These are phyloP conservation scores for Eremomyces bilateralis DNA, from an alignment of 495 filamentous ascomycete genomes.

Conservation along the genomic window DNA sequence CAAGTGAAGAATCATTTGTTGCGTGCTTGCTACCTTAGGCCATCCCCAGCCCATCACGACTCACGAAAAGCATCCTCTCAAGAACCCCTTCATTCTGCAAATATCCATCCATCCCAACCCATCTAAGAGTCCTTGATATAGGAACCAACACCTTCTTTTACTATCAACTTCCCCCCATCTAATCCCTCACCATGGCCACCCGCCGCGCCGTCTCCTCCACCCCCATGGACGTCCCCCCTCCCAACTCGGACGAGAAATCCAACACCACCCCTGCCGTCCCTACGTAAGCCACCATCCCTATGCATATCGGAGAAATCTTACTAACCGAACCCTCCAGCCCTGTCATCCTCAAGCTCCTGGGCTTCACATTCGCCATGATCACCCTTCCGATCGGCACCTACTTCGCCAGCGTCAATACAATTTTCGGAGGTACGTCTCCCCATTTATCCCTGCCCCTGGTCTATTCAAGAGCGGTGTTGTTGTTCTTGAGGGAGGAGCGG, in stretches of 20 bases:
- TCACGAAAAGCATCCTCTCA: too few relatives aligned
- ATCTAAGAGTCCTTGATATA: too few relatives aligned
- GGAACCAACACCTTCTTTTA: too few relatives aligned
- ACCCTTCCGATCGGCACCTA: conserved; percentile 66
- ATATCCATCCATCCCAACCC: too few relatives aligned
- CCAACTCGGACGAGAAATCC: conserved; percentile 8
- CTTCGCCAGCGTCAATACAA: conserved; percentile 50
- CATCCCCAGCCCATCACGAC: too few relatives aligned
- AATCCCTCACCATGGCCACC: conserved; percentile 1
- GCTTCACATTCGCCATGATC: conserved; percentile 83
- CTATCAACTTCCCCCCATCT: too few relatives aligned
- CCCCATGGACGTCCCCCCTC: neutral
- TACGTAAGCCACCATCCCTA: conserved; percentile 11
- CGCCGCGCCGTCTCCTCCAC: conserved; percentile 4
- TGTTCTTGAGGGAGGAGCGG: conserved; percentile 7
- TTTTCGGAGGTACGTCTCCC: conserved; percentile 83
- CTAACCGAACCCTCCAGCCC: conserved; percentile 29
- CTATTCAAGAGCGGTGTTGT: conserved; percentile 1
- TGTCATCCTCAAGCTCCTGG: conserved; percentile 74
- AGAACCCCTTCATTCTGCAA: too few relatives aligned
- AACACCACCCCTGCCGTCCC: conserved; percentile 20
- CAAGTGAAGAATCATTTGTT: too few relatives aligned
- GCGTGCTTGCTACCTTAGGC: too few relatives aligned
- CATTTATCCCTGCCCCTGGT: neutral
- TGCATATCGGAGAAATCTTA: neutral